Conservation (phyloP, 2,329 filamentous ascomycete genomes). For the Tympanopsis confertula region DNA sequence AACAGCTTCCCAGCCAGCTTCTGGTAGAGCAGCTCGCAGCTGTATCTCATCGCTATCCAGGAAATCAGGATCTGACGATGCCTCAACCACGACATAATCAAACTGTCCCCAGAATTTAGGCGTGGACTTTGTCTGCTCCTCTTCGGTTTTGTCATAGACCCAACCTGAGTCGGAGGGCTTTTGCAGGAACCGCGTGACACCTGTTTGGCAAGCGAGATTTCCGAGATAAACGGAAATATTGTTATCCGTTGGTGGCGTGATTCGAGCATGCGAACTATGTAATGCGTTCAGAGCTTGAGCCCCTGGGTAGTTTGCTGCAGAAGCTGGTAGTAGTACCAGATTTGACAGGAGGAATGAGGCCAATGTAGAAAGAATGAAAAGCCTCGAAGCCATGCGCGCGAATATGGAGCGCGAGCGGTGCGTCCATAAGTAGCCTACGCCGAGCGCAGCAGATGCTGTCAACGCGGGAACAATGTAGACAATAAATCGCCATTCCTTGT, state of each 20-base stretch:
- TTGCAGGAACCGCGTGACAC: not conserved
- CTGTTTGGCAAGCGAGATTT: constrained; percentile 1
- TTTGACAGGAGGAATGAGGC: constrained; percentile 32
- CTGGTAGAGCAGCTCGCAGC: too few species aligned
- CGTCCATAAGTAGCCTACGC: constrained; percentile 41
- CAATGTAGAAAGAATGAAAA: constrained; percentile 32
- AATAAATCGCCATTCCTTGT: constrained; percentile 60
- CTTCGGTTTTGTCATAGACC: constrained; percentile 1
- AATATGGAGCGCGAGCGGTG: constrained; percentile 34
- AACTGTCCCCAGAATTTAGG: not conserved
- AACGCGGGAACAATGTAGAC: constrained; percentile 47
- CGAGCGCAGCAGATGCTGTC: constrained; percentile 39
- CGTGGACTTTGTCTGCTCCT: not conserved
- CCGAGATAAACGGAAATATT: not conserved
- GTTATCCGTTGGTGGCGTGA: not conserved
- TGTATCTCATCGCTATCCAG: too few species aligned
- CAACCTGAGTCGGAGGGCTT: not conserved
- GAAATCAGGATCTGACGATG: not conserved
- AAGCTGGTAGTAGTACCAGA: constrained; percentile 37
- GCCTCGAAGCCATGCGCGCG: constrained; percentile 31
- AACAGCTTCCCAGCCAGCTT: not conserved
- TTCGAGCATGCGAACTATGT: too few species aligned
- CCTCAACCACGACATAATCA: not conserved
- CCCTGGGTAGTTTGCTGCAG: constrained; percentile 51
- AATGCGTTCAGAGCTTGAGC: constrained; percentile 32